These are phyloP conservation scores for Anisogramma anomala DNA, from an alignment of 2,329 filamentous ascomycete genomes.

Conservation along the genomic window DNA sequence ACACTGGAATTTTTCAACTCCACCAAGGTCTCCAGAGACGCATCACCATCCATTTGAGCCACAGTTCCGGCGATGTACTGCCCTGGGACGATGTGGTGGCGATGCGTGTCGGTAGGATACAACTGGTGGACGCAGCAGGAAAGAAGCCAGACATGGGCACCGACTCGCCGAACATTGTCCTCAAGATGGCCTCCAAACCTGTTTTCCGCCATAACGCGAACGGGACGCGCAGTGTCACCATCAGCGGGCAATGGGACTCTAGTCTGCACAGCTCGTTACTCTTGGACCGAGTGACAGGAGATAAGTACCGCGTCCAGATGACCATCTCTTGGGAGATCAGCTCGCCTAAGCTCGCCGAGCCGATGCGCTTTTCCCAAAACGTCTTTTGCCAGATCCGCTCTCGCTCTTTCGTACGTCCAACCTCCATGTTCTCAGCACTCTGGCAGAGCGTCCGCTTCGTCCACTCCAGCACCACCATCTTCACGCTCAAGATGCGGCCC, in stretches of 20 bases:
- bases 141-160: slow-evolving; percentile 71
- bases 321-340: slow-evolving; percentile 75
- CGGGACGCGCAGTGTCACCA: slow-evolving; percentile 74
- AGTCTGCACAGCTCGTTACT: slow-evolving; percentile 85
- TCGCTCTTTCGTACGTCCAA: slow-evolving; percentile 71
- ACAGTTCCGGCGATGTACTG: slow-evolving; percentile 77
- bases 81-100: slow-evolving; percentile 77
- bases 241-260: slow-evolving; percentile 94
- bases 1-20: slow-evolving; percentile 84
- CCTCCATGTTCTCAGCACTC: slow-evolving; percentile 75
- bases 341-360: slow-evolving; percentile 72
- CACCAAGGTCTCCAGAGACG: slow-evolving; percentile 89
- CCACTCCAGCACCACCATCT: slow-evolving; percentile 75
- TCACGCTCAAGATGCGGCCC: slow-evolving; percentile 75
- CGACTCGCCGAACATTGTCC: slow-evolving; percentile 58
- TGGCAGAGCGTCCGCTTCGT: slow-evolving; percentile 80
- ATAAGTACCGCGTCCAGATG: slow-evolving; percentile 85
- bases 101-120: slow-evolving; percentile 68
- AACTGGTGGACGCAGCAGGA: slow-evolving; percentile 72
- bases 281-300: slow-evolving; percentile 85
- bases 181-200: slow-evolving; percentile 69
- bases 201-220: slow-evolving; percentile 77
- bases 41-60: slow-evolving; percentile 76
- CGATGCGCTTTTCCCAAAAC: slow-evolving; percentile 77
- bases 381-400: slow-evolving; percentile 74